These are phyloP conservation scores for Hygrophorus russula DNA, from an alignment of 768 basidiomycete genomes.

Conservation along the genomic window DNA sequence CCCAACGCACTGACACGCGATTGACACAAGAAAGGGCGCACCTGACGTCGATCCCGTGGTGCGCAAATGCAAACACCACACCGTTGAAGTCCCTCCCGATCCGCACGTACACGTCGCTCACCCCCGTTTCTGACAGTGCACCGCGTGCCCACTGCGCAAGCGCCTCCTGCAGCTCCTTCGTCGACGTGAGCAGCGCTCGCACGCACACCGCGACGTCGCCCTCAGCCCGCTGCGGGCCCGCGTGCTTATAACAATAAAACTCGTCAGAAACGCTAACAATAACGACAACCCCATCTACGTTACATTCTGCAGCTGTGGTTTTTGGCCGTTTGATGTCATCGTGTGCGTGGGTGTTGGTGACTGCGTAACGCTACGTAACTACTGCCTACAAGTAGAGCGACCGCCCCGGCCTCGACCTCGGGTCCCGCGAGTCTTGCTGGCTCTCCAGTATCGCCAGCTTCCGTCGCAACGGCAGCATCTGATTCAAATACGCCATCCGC, in stretches of 20 bases:
- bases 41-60: slow-evolving; percentile 69
- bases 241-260: no score
- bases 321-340: no score
- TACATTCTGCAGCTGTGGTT: no score
- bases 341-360: no score
- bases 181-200: slow-evolving; percentile 61
- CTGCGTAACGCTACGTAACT: no score
- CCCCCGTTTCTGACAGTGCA: slow-evolving; percentile 51
- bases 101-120: slow-evolving; percentile 84
- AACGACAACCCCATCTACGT: no score
- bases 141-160: slow-evolving; percentile 58
- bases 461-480: slow-evolving; percentile 12
- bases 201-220: slow-evolving; percentile 51
- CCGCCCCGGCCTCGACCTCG: no score
- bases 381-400: no score
- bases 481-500: slow-evolving; percentile 20
- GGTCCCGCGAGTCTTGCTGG: slow-evolving; percentile 11
- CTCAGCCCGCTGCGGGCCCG: not conserved
- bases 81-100: slow-evolving; percentile 85
- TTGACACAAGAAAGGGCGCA: slow-evolving; percentile 17
- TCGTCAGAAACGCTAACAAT: no score
- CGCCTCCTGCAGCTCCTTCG: slow-evolving; percentile 69
- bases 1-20: not conserved
- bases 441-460: slow-evolving; percentile 11
- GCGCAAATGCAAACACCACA: slow-evolving; percentile 63